Evolutionary conservation across 2,329 filamentous ascomycete species (phyloP).

Genomic region (Aspergillus sp.): DNA sequence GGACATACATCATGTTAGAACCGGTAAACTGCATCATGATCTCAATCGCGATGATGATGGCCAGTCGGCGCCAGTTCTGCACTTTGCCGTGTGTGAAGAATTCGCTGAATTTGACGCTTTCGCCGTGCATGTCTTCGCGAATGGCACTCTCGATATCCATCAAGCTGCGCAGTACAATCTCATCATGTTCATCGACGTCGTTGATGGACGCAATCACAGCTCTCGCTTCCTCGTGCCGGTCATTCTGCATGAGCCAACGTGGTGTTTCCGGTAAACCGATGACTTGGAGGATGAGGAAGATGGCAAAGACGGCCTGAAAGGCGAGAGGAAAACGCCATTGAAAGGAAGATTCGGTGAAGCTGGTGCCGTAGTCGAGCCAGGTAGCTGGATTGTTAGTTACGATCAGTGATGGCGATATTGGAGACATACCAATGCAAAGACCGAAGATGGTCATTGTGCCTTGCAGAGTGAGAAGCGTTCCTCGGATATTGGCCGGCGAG

Average conservation of each 20-base stretch:
- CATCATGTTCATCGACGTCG: constrained; percentile 6
- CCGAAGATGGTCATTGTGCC: constrained; percentile 22
- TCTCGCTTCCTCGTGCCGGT: constrained; percentile 20
- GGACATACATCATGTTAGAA: constrained; percentile 26
- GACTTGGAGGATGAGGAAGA: constrained; percentile 20
- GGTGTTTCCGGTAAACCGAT: constrained; percentile 26
- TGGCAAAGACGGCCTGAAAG: constrained; percentile 23
- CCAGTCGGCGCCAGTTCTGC: constrained; percentile 28
- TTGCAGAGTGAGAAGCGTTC: constrained; percentile 19
- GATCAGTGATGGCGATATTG: constrained; percentile 22
- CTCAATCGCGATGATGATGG: constrained; percentile 29
- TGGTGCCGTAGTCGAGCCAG: constrained; percentile 39
- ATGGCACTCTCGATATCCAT: constrained; percentile 16
- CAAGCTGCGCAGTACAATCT: constrained; percentile 8
- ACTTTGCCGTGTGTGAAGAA: constrained; percentile 26
- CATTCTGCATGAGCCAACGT: constrained; percentile 24
- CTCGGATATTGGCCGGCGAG: constrained; percentile 19
- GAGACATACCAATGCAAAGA: constrained; percentile 15
- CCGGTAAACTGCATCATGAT: constrained; percentile 34
- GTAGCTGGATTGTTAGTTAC: no score
- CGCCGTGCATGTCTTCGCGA: constrained; percentile 20
- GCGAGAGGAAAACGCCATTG: constrained; percentile 27
- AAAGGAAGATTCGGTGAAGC: constrained; percentile 32
- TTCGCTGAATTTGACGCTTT: constrained; percentile 32
- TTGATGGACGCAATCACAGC: constrained; percentile 17